These are phyloP conservation scores for Castanospermum australe DNA, from an alignment of 306 rosid species.

Conservation along the genomic window DNA sequence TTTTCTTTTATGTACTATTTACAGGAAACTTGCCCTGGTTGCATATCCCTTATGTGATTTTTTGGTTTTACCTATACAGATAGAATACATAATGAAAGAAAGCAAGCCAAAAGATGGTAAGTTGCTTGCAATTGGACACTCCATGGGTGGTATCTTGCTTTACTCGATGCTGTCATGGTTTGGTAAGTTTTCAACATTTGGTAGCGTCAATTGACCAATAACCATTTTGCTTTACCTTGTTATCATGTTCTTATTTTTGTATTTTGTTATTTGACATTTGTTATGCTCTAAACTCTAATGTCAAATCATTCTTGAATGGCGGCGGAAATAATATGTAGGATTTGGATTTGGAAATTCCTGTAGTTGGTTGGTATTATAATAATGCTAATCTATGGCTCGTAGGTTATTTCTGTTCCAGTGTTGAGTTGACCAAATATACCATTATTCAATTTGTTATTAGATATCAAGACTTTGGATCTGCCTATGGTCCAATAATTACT, in stretches of 20 bases:
- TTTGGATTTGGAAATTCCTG: constrained; percentile 1
- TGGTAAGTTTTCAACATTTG: constrained; percentile 54
- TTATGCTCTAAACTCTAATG: constrained; percentile 15
- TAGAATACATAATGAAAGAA: constrained; percentile 76
- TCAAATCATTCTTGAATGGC: background rate
- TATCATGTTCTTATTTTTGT: background rate
- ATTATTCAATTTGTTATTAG: background rate
- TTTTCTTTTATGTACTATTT: constrained; percentile 6
- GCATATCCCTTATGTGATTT: constrained; percentile 22
- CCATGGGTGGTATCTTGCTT: constrained; percentile 98
- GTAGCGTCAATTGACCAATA: background rate
- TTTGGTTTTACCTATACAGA: constrained; percentile 45
- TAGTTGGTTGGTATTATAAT: background rate
- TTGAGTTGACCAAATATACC: background rate
- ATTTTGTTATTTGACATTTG: background rate
- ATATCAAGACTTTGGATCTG: constrained; percentile 12
- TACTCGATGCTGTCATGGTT: constrained; percentile 80
- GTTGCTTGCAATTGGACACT: constrained; percentile 96
- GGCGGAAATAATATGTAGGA: background rate
- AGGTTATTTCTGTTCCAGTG: background rate
- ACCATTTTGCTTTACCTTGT: constrained; percentile 13
- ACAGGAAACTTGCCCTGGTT: constrained; percentile 11
- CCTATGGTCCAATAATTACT: background rate
- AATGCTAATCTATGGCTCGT: background rate
- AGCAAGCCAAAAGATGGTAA: constrained; percentile 91